A percentile compares a stretch with the other conserved stretches of the same genome.
These are phyloP conservation scores for Urtica urens DNA, from an alignment of 306 rosid species.

Conservation along the genomic window DNA sequence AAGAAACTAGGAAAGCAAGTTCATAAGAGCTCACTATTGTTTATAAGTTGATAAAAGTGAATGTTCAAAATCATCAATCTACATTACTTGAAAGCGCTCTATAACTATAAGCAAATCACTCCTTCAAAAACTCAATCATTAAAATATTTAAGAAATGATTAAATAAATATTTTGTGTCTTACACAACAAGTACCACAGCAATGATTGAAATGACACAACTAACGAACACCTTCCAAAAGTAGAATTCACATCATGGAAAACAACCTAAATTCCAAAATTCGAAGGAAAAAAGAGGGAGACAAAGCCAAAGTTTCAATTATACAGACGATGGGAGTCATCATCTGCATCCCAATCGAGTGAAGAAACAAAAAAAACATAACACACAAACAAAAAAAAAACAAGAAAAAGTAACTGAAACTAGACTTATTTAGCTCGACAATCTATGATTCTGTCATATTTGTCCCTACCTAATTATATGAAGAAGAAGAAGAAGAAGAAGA, in stretches of 20 bases:
- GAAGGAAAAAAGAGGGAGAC: neutral
- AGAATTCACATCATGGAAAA: neutral
- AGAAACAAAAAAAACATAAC: neutral
- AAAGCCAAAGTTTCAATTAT: neutral
- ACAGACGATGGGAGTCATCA: too few relatives aligned
- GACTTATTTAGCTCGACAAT: neutral
- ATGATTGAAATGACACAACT: neutral
- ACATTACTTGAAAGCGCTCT: neutral
- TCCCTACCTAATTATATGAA: neutral
- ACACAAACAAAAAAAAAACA: neutral
- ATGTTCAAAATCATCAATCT: neutral
- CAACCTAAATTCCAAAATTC: neutral
- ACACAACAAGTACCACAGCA: neutral
- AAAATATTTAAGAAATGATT: neutral
- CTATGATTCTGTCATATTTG: neutral
- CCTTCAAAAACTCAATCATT: neutral
- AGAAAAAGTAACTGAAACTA: neutral
- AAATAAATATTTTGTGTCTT: too few relatives aligned
- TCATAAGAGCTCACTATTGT: too few relatives aligned
- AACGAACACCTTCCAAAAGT: conserved; percentile 5
- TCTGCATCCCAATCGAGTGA: neutral
- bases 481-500: neutral
- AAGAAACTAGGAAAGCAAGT: neutral
- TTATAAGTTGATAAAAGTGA: too few relatives aligned
- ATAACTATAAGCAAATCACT: neutral